A percentile compares a stretch with the other conserved stretches of the same genome.
These are phyloP conservation scores for Bruguiera hainesii DNA, from an alignment of 441 rosid genomes.

Conservation along the genomic window DNA sequence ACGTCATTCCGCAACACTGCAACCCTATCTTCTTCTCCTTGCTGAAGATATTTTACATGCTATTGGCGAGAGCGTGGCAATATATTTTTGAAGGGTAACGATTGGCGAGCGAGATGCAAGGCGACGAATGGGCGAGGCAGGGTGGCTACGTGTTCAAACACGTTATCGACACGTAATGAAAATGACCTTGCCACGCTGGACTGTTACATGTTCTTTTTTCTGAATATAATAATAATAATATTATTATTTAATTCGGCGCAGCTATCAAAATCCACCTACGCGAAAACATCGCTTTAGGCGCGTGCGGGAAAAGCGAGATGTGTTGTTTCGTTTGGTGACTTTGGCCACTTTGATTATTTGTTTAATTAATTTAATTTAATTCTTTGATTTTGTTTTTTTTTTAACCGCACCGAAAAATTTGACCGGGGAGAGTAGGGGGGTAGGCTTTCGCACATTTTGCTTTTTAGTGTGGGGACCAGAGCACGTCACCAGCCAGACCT, in stretches of 20 bases:
- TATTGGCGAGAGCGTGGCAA: background rate
- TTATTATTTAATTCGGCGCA: background rate
- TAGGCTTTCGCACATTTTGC: background rate
- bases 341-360: background rate
- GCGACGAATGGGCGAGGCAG: conserved; percentile 25
- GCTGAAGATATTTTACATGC: background rate
- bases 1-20: conserved; percentile 16
- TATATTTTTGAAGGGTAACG: background rate
- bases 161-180: conserved; percentile 19
- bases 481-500: conserved; percentile 52
- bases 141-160: conserved; percentile 23
- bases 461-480: conserved; percentile 21
- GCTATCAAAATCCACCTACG: background rate
- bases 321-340: conserved; percentile 1
- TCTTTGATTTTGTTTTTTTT: background rate
- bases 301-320: conserved; percentile 27
- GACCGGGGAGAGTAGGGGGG: conserved; percentile 12
- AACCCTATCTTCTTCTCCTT: conserved; percentile 20
- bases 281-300: conserved; percentile 23
- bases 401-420: conserved; percentile 39
- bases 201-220: background rate
- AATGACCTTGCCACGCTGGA: conserved; percentile 40
- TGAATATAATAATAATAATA: too few relatives aligned
- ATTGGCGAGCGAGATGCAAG: conserved; percentile 12
- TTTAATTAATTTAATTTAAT: background rate